phyloP scores from a whole-genome alignment of 345 rosid species.

The Eucalyptus pumila region DNA sequence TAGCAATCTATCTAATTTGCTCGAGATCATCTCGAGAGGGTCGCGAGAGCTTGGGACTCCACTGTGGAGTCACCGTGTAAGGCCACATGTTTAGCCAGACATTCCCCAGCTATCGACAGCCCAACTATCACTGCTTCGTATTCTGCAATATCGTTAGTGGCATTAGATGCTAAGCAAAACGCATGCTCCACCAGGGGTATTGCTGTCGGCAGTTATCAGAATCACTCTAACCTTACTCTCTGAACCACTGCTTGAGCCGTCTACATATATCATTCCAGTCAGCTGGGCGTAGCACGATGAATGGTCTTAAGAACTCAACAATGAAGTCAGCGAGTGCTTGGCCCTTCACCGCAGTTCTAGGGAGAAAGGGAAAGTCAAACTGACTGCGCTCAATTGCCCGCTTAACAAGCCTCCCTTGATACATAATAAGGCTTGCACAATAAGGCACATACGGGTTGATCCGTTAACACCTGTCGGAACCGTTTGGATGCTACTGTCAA shows the following conservation, averaged over 20 bases:
- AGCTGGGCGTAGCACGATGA: neutral
- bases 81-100: too few relatives aligned
- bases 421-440: neutral
- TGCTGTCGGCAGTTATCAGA: neutral
- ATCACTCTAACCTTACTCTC: neutral
- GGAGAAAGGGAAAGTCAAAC: neutral
- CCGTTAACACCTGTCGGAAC: neutral
- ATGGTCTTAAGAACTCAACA: neutral
- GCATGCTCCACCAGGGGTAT: neutral
- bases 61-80: too few relatives aligned
- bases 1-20: too few relatives aligned
- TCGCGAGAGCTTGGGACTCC: too few relatives aligned
- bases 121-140: too few relatives aligned
- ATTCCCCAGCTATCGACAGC: too few relatives aligned
- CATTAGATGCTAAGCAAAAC: neutral
- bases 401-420: neutral
- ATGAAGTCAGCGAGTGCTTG: neutral
- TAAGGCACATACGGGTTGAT: neutral
- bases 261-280: neutral
- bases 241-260: neutral
- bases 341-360: neutral
- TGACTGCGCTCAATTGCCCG: neutral
- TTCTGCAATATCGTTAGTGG: too few relatives aligned
- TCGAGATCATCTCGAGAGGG: too few relatives aligned
- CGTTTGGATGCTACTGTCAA: neutral